Percentiles rank a stretch among this genome's conserved stretches.
Conservation (phyloP, 805 yeast species). For the Kodamaea restingae region DNA sequence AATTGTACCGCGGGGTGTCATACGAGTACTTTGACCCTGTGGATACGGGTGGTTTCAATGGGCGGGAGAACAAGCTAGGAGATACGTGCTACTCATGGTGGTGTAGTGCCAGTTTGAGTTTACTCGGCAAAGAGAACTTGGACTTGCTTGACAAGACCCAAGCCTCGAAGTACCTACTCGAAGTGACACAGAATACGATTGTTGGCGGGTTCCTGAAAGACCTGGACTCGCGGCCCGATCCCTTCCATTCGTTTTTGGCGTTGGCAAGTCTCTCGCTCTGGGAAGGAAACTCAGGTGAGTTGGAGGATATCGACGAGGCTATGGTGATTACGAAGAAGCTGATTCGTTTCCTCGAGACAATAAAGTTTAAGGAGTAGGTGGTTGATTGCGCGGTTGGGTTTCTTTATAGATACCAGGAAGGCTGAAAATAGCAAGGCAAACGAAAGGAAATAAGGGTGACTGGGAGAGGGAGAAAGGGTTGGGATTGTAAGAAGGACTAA, state of each 20-base stretch:
- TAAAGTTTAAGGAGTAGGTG: background rate
- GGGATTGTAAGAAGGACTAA: too few species aligned
- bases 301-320: slow-evolving; percentile 7
- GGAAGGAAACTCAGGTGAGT: background rate
- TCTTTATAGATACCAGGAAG: too few species aligned
- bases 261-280: slow-evolving; percentile 48
- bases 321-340: slow-evolving; percentile 5
- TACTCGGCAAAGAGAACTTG: slow-evolving; percentile 32
- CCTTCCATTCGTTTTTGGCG: slow-evolving; percentile 63
- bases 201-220: slow-evolving; percentile 78
- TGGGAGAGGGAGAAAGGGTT: too few species aligned
- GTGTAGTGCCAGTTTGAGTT: slow-evolving; percentile 57
- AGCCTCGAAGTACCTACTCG: slow-evolving; percentile 44
- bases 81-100: slow-evolving; percentile 91
- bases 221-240: slow-evolving; percentile 63
- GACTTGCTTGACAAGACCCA: slow-evolving; percentile 32
- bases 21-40: slow-evolving; percentile 38
- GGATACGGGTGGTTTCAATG: slow-evolving; percentile 80
- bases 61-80: slow-evolving; percentile 76
- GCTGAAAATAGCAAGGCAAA: background rate
- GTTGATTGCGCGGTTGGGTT: too few species aligned
- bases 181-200: slow-evolving; percentile 53
- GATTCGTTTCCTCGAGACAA: slow-evolving; percentile 5
- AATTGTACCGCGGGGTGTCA: slow-evolving; percentile 22
- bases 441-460: too few species aligned